A percentile compares a stretch with the other conserved stretches of the same genome.
phyloP scores from a whole-genome alignment of 371 early-diverging fungal genomes.

The Mucor sp. region DNA sequence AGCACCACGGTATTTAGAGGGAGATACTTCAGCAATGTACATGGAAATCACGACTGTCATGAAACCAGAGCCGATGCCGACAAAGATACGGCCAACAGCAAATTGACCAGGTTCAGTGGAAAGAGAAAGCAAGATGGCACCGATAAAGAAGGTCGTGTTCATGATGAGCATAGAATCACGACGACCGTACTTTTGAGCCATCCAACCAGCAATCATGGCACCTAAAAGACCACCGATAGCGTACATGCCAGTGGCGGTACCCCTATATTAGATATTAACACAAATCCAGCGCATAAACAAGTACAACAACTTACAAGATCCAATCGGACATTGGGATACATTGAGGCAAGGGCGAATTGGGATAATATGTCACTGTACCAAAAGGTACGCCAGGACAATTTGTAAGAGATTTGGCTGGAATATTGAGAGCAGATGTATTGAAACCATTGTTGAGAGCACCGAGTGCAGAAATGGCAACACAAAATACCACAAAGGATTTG shows the following conservation, averaged over 20 bases:
- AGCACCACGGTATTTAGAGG: constrained; percentile 72
- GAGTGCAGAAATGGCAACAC: constrained; percentile 41
- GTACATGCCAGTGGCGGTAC: constrained; percentile 68
- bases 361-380: constrained; percentile 41
- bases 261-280: constrained; percentile 33
- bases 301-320: constrained; percentile 53
- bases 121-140: constrained; percentile 64
- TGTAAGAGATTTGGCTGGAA: constrained; percentile 41
- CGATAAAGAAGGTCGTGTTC: constrained; percentile 66
- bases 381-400: constrained; percentile 42
- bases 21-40: constrained; percentile 84
- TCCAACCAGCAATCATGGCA: constrained; percentile 60
- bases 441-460: constrained; percentile 51
- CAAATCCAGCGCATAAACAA: not conserved
- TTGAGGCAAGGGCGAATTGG: constrained; percentile 38
- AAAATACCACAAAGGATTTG: constrained; percentile 41
- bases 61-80: constrained; percentile 84
- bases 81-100: constrained; percentile 78
- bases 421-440: constrained; percentile 47
- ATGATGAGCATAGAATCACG: constrained; percentile 66
- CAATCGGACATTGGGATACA: constrained; percentile 52
- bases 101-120: constrained; percentile 66
- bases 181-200: constrained; percentile 68
- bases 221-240: constrained; percentile 78
- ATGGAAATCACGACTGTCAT: constrained; percentile 78